A percentile compares a stretch with the other conserved stretches of the same genome.
phyloP scores from a whole-genome alignment of 2,329 filamentous ascomycete genomes.

The Diatrype stigma region DNA sequence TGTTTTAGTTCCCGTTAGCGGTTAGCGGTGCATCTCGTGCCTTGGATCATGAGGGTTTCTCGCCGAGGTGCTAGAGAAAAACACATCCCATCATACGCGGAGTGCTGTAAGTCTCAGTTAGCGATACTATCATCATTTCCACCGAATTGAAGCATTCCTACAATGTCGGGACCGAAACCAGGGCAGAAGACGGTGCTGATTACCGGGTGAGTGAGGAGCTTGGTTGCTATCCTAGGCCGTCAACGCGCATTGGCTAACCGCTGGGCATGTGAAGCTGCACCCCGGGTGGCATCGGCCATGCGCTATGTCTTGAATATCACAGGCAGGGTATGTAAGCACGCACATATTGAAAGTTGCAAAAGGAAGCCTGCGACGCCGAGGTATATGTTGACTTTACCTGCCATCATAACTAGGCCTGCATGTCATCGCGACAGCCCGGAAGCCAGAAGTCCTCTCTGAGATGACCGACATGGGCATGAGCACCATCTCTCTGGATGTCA shows the following conservation, averaged over 20 bases:
- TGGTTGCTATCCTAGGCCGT: not conserved
- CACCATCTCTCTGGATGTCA: conserved; percentile 47
- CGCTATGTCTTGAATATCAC: conserved; percentile 46
- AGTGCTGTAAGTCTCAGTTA: not conserved
- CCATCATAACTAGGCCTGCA: conserved; percentile 34
- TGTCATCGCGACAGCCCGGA: conserved; percentile 51
- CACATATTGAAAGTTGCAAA: not conserved
- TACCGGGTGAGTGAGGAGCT: not conserved
- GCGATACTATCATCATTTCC: not conserved
- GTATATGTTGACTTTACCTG: not conserved
- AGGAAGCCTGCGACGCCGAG: not conserved
- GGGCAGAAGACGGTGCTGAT: conserved; percentile 4
- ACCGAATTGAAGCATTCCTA: not conserved
- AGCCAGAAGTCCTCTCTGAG: conserved; percentile 38
- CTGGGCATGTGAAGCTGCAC: conserved; percentile 40
- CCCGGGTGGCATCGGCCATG: conserved; percentile 51
- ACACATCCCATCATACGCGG: not conserved
- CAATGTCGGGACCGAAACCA: not conserved
- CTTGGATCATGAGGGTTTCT: too few relatives aligned
- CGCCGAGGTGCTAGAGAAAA: too few relatives aligned
- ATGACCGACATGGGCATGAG: conserved; percentile 42
- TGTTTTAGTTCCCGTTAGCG: too few relatives aligned
- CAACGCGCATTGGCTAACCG: not conserved
- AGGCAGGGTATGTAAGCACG: conserved; percentile 41
- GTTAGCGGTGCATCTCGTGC: too few relatives aligned